These are phyloP conservation scores for Yarrowia phangngaensis DNA, from an alignment of 805 yeast genomes.

Conservation along the genomic window DNA sequence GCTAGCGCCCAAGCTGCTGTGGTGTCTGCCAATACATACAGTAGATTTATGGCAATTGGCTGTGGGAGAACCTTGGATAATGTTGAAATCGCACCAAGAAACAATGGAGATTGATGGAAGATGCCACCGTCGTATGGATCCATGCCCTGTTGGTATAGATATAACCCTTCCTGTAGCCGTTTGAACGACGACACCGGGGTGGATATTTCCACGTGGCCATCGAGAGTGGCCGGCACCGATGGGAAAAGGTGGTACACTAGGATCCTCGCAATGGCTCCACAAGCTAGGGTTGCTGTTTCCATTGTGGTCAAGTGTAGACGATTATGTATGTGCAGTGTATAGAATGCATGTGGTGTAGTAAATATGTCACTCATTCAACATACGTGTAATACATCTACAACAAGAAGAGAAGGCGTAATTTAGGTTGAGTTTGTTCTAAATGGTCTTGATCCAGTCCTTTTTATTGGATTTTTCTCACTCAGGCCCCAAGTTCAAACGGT, in stretches of 20 bases:
- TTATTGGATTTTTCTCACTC: too few relatives aligned
- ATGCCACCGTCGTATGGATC: constrained; percentile 81
- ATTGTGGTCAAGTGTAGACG: constrained; percentile 2
- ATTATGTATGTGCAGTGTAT: too few relatives aligned
- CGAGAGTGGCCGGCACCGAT: constrained; percentile 39
- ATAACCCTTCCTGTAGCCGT: constrained; percentile 61
- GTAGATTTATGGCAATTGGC: constrained; percentile 35
- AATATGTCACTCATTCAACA: too few relatives aligned
- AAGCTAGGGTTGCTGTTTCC: constrained; percentile 25
- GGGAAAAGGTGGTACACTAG: constrained; percentile 33
- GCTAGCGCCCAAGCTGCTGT: constrained; percentile 54
- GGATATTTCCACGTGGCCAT: constrained; percentile 57
- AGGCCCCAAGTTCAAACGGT: too few relatives aligned
- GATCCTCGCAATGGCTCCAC: constrained; percentile 32
- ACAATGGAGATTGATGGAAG: constrained; percentile 77
- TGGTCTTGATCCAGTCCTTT: too few relatives aligned
- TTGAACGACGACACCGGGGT: constrained; percentile 72
- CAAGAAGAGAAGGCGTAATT: too few relatives aligned
- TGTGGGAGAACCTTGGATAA: constrained; percentile 34
- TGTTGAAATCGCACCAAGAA: constrained; percentile 51
- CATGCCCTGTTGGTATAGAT: constrained; percentile 52
- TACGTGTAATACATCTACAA: too few relatives aligned
- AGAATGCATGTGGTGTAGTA: too few relatives aligned
- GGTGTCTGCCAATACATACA: constrained; percentile 60
- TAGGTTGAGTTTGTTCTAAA: too few relatives aligned